Evolutionary conservation across 2,329 filamentous ascomycete genomes (phyloP), one percentile per base, ranked within the genome.

Genomic region (Claviceps quebecensis): DNA sequence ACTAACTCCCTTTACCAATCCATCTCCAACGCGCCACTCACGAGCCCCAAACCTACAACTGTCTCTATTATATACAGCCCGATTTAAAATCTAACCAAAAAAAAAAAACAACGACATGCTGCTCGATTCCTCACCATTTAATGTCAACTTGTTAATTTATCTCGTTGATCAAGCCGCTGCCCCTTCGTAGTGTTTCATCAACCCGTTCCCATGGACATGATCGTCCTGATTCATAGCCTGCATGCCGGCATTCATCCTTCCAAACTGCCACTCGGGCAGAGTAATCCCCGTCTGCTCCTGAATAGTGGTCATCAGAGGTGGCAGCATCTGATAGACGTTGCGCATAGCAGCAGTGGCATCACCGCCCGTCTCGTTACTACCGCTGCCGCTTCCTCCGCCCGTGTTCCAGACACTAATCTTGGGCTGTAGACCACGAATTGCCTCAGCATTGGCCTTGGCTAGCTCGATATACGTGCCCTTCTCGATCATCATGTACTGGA

Each of bases 331-430:
- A 70, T 93, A 90, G 39, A 94, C 76, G 58, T 91, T 90, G 57
- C 86, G 75, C 68, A 93, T 83, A 1, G 63, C 59, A 40, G 67
- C 62, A 4, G 84, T 76, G 53, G 86, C 82, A 51, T 77, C 70
- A 43, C 67, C 64, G 26, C 66, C 69, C 43, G 63, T 69, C n/a
- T 67, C 70, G 19, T 63, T 62, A 16, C 63, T 62, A 11, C 67
- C 69, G 3, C 65, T 72, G 47, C 69, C 65, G 44, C 86, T 3
- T 4, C 40, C 40, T 1, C 1, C 13, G 19, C 41, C 86, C 8
- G 87, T 94, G 64, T 87, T 93, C 88, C 87, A 95, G 26, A 91
- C 81, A 55, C 83, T 89, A 70, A 94, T 93, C 82, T 94, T 94
- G 57, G 88, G 88, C 65, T 89, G 78, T 57, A 94, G 69, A 26